These are phyloP conservation scores for Phialemonium atrogriseum DNA, from an alignment of 2,329 filamentous ascomycete species.

Conservation along the genomic window DNA sequence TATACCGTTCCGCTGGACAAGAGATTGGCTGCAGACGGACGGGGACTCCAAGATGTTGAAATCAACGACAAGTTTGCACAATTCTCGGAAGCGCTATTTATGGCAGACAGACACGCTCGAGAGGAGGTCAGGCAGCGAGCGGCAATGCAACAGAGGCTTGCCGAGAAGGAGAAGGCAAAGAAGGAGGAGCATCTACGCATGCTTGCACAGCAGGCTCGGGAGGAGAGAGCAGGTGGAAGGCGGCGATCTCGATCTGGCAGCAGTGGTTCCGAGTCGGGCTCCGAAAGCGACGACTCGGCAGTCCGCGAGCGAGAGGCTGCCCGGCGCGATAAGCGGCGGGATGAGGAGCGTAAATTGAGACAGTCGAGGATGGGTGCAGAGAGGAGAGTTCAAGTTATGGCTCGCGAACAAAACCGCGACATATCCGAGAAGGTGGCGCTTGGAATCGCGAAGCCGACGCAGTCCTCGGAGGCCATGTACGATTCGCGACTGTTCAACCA, in stretches of 20 bases:
- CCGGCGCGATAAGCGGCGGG: constrained; percentile 67
- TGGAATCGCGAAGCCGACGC: constrained; percentile 88
- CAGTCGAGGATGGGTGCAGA: constrained; percentile 96
- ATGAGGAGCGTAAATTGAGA: constrained; percentile 81
- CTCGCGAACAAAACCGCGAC: constrained; percentile 90
- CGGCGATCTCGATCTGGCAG: constrained; percentile 35
- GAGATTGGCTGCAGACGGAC: constrained; percentile 84
- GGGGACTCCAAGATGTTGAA: constrained; percentile 83
- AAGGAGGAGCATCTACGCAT: constrained; percentile 88
- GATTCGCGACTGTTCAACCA: constrained; percentile 95
- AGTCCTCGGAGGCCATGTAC: constrained; percentile 90
- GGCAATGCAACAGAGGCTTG: constrained; percentile 89
- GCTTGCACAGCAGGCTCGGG: constrained; percentile 84
- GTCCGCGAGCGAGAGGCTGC: constrained; percentile 68
- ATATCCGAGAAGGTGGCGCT: constrained; percentile 96
- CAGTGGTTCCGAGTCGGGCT: constrained; percentile 40
- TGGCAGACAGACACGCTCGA: constrained; percentile 86
- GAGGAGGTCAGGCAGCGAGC: constrained; percentile 91
- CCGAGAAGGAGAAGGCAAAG: constrained; percentile 90
- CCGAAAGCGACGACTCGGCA: constrained; percentile 57
- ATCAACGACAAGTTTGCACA: constrained; percentile 99
- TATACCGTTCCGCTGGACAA: constrained; percentile 96
- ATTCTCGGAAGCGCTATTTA: constrained; percentile 88
- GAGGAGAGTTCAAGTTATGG: constrained; percentile 83
- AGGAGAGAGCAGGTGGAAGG: constrained; percentile 55